Evolutionary conservation across 1,284 basidiomycete species (phyloP).

Genomic region (Vanrija pseudolonga): DNA sequence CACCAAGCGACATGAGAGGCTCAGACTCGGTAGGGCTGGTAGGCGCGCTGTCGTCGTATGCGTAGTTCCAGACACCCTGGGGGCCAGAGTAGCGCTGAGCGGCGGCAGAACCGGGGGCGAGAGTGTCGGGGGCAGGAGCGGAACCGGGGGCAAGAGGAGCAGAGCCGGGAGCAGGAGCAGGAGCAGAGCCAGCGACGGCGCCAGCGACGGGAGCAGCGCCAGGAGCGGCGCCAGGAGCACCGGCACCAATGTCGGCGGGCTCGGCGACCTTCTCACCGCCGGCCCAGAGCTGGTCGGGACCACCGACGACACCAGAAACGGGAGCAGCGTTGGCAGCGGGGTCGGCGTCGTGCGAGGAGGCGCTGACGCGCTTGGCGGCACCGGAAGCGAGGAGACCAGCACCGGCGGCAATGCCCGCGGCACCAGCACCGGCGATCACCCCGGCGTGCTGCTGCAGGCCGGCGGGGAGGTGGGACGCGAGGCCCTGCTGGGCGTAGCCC

Average conservation of each 20-base stretch:
- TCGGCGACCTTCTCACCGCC: background rate
- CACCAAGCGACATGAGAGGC: background rate
- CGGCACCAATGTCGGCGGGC: background rate
- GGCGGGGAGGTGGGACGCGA: background rate
- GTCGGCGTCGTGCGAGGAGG: background rate
- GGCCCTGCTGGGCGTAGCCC: background rate
- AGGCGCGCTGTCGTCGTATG: background rate
- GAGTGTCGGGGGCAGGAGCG: background rate
- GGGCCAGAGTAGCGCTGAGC: background rate
- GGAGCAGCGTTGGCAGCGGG: background rate
- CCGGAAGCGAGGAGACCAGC: background rate
- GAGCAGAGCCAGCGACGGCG: background rate
- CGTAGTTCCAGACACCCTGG: background rate
- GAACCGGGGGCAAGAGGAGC: background rate
- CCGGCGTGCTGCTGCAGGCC: background rate
- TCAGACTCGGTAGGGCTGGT: background rate
- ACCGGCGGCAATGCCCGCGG: background rate
- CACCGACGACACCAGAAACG: background rate
- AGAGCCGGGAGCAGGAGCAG: background rate
- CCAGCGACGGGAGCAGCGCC: slow-evolving; percentile 1
- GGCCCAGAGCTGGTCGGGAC: background rate
- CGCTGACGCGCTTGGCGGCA: background rate
- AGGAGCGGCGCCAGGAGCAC: background rate
- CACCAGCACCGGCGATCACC: background rate
- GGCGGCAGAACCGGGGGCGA: background rate